A percentile compares a stretch with the other conserved stretches of the same genome.
Evolutionary conservation across 768 basidiomycete species (phyloP).

Genomic region (Kwoniella bestiolae): DNA sequence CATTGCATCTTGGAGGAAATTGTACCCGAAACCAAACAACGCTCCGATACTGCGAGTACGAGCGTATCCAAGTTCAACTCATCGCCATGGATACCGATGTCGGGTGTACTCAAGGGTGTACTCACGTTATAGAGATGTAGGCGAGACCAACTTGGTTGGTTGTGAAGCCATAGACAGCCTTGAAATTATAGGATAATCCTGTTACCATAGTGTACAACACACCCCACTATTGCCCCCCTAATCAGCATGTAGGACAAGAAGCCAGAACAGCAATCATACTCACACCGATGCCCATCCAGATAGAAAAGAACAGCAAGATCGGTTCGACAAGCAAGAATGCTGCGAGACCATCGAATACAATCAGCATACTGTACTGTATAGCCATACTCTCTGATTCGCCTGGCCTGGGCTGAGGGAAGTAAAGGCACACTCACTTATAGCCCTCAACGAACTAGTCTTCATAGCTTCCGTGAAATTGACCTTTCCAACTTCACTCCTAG

Average conservation of each 20-base stretch:
- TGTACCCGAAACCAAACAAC: slow-evolving; percentile 39
- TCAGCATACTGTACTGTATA: no score
- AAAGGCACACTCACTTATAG: slow-evolving; percentile 71
- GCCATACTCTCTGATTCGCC: no score
- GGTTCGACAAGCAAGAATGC: slow-evolving; percentile 74
- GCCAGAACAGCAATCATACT: slow-evolving; percentile 21
- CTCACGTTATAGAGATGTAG: slow-evolving; percentile 63
- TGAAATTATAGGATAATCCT: slow-evolving; percentile 63
- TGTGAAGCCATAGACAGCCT: slow-evolving; percentile 66
- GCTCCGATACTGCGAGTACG: slow-evolving; percentile 23
- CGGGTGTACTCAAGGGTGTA: background rate
- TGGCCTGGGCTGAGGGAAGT: no score
- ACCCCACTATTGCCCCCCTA: slow-evolving; percentile 75
- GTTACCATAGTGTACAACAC: slow-evolving; percentile 70
- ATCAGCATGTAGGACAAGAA: no score
- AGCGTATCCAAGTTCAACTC: background rate
- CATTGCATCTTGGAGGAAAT: slow-evolving; percentile 51
- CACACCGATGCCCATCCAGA: slow-evolving; percentile 62
- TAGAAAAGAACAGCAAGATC: slow-evolving; percentile 68
- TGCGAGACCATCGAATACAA: no score
- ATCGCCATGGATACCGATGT: background rate
- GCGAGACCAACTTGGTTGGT: slow-evolving; percentile 66
- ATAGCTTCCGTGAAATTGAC: slow-evolving; percentile 62
- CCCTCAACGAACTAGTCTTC: slow-evolving; percentile 71
- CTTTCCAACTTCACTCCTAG: slow-evolving; percentile 50